Evolutionary conservation across 1,284 basidiomycete genomes (phyloP), one percentile per base, ranked within the genome.

Genomic region (Sphaerobolus stellatus): DNA sequence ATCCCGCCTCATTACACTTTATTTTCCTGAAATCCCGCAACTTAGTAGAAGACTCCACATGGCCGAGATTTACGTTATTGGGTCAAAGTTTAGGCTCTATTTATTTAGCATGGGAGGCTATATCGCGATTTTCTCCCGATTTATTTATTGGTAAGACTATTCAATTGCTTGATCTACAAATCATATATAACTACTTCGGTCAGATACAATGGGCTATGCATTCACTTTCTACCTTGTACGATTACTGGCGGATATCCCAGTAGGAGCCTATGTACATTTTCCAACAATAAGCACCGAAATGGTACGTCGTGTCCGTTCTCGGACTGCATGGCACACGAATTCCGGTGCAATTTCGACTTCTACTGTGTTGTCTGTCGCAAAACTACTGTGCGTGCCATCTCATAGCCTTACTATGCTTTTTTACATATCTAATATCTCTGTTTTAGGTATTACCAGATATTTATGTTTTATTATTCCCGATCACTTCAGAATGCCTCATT

Each of bases 181-280:
- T 36, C 29, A 33, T 48, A 33, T 27, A 49, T 56, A 18, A 49
- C 36, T 18, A 34, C 33, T 43, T 14, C 25, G 22, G 1, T 20
- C 61, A 96, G 95, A 99, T 68, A 94, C 95, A 0, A 98, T 98
- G 94, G 96, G 97, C 24, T 98, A 97, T 65, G 94, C 93, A 0
- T 98, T 98, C 66, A 91, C 92, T 0, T 94, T 91, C 65, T 92
- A 89, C 3, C 72, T 91, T 13, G 86, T 93, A 2, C 75, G 81
- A 4, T 70, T 83, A 34, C 68, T 96, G 55, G 76, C 77, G 3
- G 69, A 76, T 9, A 75, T 92, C 20, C 86, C 90, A 0, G 80
- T 96, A 14, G 94, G 90, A 2, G 88, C 93, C 22, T 99, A 99
- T 66, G 85, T 95, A 4, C 97, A 99, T 71, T 99, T 98, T 66